A percentile compares a stretch with the other conserved stretches of the same genome.
Evolutionary conservation across 148 eudicot species (phyloP).

Genomic region (Silene latifolia): DNA sequence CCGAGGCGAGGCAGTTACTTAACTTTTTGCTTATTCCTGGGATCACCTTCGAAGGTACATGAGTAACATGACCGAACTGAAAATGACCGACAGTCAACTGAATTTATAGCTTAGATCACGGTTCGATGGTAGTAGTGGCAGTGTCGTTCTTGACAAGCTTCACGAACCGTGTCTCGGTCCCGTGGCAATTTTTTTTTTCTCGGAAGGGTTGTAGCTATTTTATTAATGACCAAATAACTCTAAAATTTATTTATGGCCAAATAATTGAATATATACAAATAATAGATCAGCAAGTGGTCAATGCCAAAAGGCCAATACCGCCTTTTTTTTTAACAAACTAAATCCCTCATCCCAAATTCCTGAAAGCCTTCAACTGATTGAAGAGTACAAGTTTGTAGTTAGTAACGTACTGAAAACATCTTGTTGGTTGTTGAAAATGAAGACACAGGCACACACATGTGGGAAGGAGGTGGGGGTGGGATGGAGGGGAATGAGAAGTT

Average conservation of each 20-base stretch:
- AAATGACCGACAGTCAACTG: too few relatives aligned
- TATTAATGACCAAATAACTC: too few relatives aligned
- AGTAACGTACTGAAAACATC: background rate
- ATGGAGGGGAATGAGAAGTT: background rate
- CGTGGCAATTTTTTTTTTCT: background rate
- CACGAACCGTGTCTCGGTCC: background rate
- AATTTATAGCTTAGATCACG: too few relatives aligned
- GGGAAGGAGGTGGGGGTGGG: conserved; percentile 5
- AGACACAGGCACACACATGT: background rate
- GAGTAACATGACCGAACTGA: too few relatives aligned
- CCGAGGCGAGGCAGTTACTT: too few relatives aligned
- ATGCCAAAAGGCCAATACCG: background rate
- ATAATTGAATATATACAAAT: background rate
- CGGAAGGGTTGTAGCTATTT: background rate
- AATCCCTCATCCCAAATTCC: background rate
- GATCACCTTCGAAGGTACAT: too few relatives aligned
- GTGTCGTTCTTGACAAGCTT: background rate
- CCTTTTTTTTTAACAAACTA: background rate
- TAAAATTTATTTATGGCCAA: background rate
- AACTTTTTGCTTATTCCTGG: too few relatives aligned
- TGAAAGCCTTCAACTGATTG: background rate
- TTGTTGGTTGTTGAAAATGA: background rate
- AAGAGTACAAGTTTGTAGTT: background rate
- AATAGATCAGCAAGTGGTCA: background rate
- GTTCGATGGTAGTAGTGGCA: too few relatives aligned